These are phyloP conservation scores for Colletotrichum euphorbiae DNA, from an alignment of 2,329 filamentous ascomycete genomes.

Conservation along the genomic window DNA sequence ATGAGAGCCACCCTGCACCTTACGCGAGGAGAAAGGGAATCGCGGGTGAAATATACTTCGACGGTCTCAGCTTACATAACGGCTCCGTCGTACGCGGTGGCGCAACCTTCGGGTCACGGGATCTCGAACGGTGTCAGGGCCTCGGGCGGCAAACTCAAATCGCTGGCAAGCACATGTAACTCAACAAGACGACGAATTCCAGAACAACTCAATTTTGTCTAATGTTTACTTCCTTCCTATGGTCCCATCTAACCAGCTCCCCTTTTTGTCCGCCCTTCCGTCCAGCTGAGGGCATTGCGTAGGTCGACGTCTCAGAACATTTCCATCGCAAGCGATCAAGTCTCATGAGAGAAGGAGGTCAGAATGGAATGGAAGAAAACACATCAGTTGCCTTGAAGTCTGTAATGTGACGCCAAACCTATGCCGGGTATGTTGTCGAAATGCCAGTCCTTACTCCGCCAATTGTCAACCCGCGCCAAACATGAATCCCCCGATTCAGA, in stretches of 20 bases:
- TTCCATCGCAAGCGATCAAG: too few species aligned
- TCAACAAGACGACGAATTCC: neutral
- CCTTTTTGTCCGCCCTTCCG: too few species aligned
- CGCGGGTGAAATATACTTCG: neutral
- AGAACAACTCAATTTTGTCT: constrained; percentile 24
- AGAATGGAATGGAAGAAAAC: neutral
- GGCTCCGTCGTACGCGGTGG: neutral
- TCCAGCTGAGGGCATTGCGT: too few species aligned
- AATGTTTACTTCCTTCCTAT: neutral
- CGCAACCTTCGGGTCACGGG: constrained; percentile 6
- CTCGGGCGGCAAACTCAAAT: neutral
- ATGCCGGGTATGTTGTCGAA: constrained; percentile 41
- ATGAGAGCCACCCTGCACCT: neutral
- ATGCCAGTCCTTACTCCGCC: constrained; percentile 34
- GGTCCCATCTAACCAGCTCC: too few species aligned
- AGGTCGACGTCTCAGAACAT: too few species aligned
- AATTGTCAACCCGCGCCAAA: neutral
- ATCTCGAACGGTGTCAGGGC: neutral
- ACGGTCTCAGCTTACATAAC: constrained; percentile 21
- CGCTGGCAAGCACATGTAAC: neutral
- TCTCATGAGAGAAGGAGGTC: too few species aligned
- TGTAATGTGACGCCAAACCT: constrained; percentile 36
- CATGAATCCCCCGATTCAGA: constrained; percentile 6
- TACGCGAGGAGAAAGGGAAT: too few species aligned
- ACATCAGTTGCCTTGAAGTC: constrained; percentile 34